Evolutionary conservation across 2,329 filamentous ascomycete species (phyloP).

Genomic region (Pochonia chlamydosporia): DNA sequence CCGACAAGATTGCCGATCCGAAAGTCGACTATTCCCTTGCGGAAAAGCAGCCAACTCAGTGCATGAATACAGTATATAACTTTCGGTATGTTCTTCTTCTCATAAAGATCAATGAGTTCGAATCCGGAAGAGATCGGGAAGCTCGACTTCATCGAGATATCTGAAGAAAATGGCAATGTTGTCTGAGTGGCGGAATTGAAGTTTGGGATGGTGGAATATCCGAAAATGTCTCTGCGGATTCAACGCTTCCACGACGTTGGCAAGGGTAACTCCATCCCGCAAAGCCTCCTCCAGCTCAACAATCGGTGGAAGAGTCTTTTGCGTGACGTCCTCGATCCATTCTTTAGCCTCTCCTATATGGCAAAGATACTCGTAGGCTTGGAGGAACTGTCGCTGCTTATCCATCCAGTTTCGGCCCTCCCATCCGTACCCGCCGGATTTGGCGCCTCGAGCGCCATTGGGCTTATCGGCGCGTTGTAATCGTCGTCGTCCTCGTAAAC

Average conservation of each 20-base stretch:
- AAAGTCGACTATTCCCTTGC: conserved; percentile 91
- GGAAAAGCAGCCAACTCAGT: conserved; percentile 92
- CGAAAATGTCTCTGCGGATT: conserved; percentile 69
- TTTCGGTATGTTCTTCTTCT: conserved; percentile 99
- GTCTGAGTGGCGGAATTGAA: conserved; percentile 95
- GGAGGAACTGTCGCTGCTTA: conserved; percentile 90
- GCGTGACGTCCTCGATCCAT: conserved; percentile 92
- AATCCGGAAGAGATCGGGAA: conserved; percentile 96
- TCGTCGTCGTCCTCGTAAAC: conserved; percentile 75
- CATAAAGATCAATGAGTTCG: conserved; percentile 94
- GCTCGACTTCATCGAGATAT: conserved; percentile 82
- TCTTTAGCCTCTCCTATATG: conserved; percentile 99
- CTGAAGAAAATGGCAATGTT: conserved; percentile 96
- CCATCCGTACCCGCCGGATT: conserved; percentile 59
- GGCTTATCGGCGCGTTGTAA: conserved; percentile 66
- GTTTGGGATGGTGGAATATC: conserved; percentile 78
- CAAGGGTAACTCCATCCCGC: conserved; percentile 86
- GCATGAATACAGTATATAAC: conserved; percentile 99
- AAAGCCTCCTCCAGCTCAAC: conserved; percentile 90
- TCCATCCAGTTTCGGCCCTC: conserved; percentile 96
- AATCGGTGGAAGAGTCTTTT: conserved; percentile 81
- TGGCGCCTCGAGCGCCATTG: conserved; percentile 39
- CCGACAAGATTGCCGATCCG: conserved; percentile 95
- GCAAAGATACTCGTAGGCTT: conserved; percentile 97
- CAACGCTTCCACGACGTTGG: conserved; percentile 86